Base-by-base conservation (phyloP, 192 early-diverging fungal species). In the Backusella sp. region DNA sequence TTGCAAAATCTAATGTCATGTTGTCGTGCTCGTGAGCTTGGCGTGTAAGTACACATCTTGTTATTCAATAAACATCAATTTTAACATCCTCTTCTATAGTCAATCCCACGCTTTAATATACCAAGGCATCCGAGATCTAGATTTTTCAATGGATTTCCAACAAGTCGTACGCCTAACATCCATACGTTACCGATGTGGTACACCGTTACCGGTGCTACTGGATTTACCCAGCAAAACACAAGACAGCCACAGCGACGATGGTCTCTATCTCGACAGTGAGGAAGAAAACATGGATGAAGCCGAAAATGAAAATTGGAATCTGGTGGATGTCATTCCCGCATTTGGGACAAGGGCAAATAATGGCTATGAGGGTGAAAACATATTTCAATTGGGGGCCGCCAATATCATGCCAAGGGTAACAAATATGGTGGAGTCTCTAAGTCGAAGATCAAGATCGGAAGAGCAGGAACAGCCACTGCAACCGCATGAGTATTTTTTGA, bases 1-100 rank as follows among this genome's bases (percentile, higher is more conserved):
- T 73, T 90, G 12, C 84, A 84, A 49, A 83, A 86, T 44, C 52
- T 90, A 42, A 78, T 82, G 52, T 56, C 78, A 12, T 88, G 87
- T 49, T 90, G 88, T 42, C 34, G 74, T 34, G 78, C 87, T 17
- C 66, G 79, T 19, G 82, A 83, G 42, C 77, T 90, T 36, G 88
- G 88, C 62, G 68, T 85, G 77, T 90, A 84, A 74, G 77, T 17
- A n/a, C 30, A 7, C 1, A 14, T 32, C 7, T 3, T 14, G 23
- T 56, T 23, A 12, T 49, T n/a, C 32, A 39, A 11, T 67, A n/a
- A 53, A 41, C 42, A 17, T 17, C n/a, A 44, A 30, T 44, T 49
- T 49, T 37, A 39, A 39, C 37, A 39, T 28, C 1, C 0, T 46
- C 17, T 26, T 36, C 1, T 49, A 19, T 68, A 83, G 82, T 23